phyloP scores from a whole-genome alignment of 371 early-diverging fungal species.

The Cladochytrium tenue region DNA sequence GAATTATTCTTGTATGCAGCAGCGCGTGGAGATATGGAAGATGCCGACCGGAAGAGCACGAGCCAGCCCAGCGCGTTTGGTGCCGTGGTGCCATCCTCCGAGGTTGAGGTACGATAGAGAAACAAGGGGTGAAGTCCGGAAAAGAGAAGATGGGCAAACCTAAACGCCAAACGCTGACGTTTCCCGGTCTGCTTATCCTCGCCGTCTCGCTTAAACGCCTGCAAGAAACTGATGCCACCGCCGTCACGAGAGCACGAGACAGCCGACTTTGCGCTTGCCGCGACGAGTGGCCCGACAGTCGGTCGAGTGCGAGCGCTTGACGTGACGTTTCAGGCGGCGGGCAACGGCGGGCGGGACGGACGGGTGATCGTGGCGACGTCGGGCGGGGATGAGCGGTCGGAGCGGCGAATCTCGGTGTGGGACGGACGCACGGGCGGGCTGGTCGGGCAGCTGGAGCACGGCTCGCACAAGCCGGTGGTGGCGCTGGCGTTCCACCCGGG shows the following conservation, averaged over 20 bases:
- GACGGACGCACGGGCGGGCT: conserved; percentile 35
- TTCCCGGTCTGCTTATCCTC: not conserved
- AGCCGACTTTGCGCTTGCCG: conserved; percentile 42
- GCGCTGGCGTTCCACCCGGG: conserved; percentile 43
- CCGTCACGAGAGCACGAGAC: conserved; percentile 20
- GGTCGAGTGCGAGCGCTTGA: conserved; percentile 41
- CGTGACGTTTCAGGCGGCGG: conserved; percentile 26
- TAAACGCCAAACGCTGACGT: not conserved
- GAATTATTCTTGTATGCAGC: no score
- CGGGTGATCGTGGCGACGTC: conserved; percentile 42
- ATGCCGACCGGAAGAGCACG: conserved; percentile 10
- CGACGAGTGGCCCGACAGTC: conserved; percentile 37
- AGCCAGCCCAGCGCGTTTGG: not conserved
- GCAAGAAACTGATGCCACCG: conserved; percentile 33
- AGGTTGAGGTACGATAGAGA: conserved; percentile 2
- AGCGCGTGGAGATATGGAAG: conserved; percentile 9
- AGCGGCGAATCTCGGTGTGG: conserved; percentile 47
- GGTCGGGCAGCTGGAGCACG: conserved; percentile 43
- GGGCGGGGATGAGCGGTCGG: conserved; percentile 39
- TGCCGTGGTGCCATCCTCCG: not conserved
- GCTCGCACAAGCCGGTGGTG: conserved; percentile 41
- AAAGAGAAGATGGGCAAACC: not conserved
- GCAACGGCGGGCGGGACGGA: conserved; percentile 8
- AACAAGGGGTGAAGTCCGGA: not conserved
- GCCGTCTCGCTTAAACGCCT: not conserved